Percentiles rank a stretch among this genome's conserved stretches.
Conservation (phyloP, 2,329 filamentous ascomycete genomes). For the Sclerotinia spermophila region DNA sequence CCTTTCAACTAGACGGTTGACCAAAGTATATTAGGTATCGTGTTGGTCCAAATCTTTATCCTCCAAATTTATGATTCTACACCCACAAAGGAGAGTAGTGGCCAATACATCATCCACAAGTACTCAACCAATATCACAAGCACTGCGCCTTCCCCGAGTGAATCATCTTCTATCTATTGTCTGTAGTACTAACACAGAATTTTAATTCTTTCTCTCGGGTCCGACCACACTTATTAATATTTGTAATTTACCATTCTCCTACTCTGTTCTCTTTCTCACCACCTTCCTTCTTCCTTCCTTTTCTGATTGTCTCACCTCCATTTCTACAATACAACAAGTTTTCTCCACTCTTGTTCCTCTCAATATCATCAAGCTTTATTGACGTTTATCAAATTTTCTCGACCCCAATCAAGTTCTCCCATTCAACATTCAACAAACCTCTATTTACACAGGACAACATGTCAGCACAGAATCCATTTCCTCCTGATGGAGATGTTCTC, state of each 20-base stretch:
- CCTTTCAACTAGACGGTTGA: background rate
- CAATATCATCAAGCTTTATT: background rate
- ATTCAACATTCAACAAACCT: background rate
- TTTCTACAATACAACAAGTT: background rate
- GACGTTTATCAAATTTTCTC: background rate
- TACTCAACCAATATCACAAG: background rate
- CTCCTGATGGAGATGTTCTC: constrained; percentile 30
- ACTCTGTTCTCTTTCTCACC: background rate
- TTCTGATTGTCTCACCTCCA: background rate
- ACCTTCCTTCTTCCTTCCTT: background rate
- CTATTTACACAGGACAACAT: background rate
- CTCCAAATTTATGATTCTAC: background rate
- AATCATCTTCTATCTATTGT: background rate
- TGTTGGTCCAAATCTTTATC: background rate
- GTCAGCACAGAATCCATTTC: constrained; percentile 19
- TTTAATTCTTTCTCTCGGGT: background rate
- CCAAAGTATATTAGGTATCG: background rate
- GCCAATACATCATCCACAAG: background rate
- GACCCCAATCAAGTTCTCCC: background rate
- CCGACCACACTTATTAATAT: background rate
- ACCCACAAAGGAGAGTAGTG: background rate
- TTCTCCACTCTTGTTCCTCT: background rate
- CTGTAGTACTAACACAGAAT: background rate
- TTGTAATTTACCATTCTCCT: background rate
- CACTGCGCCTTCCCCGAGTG: background rate